Conservation (phyloP, 768 basidiomycete genomes). For the Phanerodontia chrysosporium region DNA sequence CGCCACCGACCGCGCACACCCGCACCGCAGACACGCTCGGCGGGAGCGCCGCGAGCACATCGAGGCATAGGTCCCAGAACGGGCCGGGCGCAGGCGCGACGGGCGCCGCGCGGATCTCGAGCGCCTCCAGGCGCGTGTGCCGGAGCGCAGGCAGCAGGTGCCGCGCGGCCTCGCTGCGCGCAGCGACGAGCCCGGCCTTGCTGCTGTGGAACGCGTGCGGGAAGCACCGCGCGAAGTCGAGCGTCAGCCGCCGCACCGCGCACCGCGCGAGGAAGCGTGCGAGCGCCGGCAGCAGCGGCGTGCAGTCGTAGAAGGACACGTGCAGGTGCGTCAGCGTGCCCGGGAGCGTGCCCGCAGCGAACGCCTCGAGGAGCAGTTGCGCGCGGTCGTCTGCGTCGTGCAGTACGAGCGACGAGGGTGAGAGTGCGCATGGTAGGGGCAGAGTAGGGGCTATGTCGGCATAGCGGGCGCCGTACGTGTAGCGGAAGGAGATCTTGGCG, state of each 20-base stretch:
- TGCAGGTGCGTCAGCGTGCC: neutral
- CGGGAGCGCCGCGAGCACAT: neutral
- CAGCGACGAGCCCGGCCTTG: neutral
- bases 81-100: neutral
- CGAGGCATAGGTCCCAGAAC: neutral
- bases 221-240: neutral
- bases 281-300: neutral
- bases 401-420: neutral
- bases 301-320: conserved; percentile 1
- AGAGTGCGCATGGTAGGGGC: neutral
- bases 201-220: neutral
- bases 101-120: neutral
- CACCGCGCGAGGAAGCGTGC: neutral
- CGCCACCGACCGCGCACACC: neutral
- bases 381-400: conserved; percentile 1
- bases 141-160: neutral
- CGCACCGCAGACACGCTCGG: neutral
- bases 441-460: neutral
- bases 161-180: neutral
- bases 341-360: neutral
- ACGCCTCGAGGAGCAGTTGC: neutral
- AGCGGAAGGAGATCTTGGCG: neutral
- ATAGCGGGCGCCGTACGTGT: neutral
- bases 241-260: neutral
- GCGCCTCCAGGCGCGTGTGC: no score